phyloP scores from a whole-genome alignment of 192 early-diverging fungal genomes.

The Coemansia sp. region DNA sequence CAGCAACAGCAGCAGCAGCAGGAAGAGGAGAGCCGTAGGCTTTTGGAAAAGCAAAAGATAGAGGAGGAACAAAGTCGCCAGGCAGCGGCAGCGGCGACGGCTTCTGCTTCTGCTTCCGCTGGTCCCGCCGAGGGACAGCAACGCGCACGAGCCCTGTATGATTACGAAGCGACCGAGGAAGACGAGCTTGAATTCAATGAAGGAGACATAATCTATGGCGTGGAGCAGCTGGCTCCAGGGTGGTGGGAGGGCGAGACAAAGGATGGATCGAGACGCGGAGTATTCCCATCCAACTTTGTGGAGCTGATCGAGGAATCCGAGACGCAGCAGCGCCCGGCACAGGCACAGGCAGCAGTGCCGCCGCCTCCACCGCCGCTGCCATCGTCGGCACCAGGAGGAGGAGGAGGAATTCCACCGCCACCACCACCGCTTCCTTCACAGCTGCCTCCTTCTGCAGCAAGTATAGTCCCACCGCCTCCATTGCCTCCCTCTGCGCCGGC shows the following conservation, averaged over 20 bases:
- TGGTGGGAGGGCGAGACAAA: constrained; percentile 90
- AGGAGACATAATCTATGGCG: constrained; percentile 75
- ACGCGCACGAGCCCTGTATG: constrained; percentile 65
- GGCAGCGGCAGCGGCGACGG: constrained; percentile 15
- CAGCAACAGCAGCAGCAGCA: constrained; percentile 39
- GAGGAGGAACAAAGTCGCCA: constrained; percentile 29
- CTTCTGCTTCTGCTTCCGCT: background rate
- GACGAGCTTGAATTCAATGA: constrained; percentile 86
- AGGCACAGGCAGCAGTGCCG: constrained; percentile 5
- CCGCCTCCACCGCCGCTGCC: constrained; percentile 14
- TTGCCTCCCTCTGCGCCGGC: constrained; percentile 4
- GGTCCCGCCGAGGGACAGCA: background rate
- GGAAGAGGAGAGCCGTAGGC: constrained; percentile 21
- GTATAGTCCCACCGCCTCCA: constrained; percentile 6
- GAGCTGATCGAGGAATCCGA: constrained; percentile 52
- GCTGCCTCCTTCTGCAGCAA: background rate
- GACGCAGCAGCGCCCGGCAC: constrained; percentile 8
- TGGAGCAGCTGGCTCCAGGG: constrained; percentile 82
- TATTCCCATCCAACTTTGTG: constrained; percentile 81
- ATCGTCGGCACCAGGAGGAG: constrained; percentile 16
- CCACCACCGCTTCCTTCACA: constrained; percentile 13
- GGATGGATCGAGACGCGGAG: constrained; percentile 69
- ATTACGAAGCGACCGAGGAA: constrained; percentile 73
- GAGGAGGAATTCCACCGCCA: background rate
- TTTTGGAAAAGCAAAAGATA: constrained; percentile 29